phyloP scores from a whole-genome alignment of 495 filamentous ascomycete genomes.

The Podospora sp. region DNA sequence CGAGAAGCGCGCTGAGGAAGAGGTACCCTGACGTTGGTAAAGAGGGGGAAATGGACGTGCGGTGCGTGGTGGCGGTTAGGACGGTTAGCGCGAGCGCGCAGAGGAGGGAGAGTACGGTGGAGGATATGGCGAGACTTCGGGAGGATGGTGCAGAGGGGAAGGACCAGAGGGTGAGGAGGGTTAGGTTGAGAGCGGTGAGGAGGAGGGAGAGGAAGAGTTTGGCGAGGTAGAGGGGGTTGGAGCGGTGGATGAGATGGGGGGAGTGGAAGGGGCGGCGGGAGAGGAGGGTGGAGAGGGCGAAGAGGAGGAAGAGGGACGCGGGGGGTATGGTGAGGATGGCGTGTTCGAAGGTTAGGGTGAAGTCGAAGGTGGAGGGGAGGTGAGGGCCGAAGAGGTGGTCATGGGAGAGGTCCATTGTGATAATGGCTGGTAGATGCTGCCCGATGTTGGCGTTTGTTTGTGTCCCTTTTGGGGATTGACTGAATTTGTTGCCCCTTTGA shows the following conservation, averaged over 20 bases:
- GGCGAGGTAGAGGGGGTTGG: background rate
- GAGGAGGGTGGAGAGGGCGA: background rate
- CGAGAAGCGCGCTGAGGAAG: background rate
- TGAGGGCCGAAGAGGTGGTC: constrained; percentile 2
- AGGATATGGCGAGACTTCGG: background rate
- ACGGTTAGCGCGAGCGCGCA: background rate
- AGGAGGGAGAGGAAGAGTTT: background rate
- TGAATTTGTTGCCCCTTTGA: background rate
- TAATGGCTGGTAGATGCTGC: background rate
- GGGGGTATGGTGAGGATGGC: background rate
- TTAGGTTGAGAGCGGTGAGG: background rate
- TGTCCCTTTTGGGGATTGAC: too few species aligned
- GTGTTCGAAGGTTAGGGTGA: constrained; percentile 10
- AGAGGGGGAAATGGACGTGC: background rate
- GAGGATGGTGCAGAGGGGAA: background rate
- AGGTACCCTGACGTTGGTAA: background rate
- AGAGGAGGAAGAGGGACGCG: background rate
- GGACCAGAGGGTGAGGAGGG: background rate
- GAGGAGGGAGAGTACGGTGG: background rate
- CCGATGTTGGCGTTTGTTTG: too few species aligned
- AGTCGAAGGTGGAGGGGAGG: background rate
- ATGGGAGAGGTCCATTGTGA: background rate
- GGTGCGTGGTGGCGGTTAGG: background rate
- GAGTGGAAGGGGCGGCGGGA: background rate
- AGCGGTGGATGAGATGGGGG: background rate